Evolutionary conservation across 208 protist genomes (phyloP), one percentile per base, ranked within the genome.

Genomic region (Trypanosoma grayi): DNA sequence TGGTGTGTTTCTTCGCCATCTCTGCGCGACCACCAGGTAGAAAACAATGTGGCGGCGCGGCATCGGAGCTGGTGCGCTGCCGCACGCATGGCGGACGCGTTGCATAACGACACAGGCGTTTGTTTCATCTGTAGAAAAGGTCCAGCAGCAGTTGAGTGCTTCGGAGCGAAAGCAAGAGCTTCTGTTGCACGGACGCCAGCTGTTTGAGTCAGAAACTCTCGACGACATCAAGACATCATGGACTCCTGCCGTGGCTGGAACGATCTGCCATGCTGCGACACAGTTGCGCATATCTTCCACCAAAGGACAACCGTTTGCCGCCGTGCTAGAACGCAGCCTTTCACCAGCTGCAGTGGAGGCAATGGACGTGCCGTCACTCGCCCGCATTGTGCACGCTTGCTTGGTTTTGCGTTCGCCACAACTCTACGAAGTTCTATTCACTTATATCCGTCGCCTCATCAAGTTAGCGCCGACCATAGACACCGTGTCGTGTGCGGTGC

Each of bases 361-460:
- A n/a, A 91, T 90, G 77, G 84, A 90, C 55, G 60, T 75, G 1
- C 59, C 67, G 24, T 81, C 83, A 1, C 67, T 93, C 18, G 81
- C 86, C 13, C 81, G 86, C 52, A 78, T 95, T 55, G 64, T 91
- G 6, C 90, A 96, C 56, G 85, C 83, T 73, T 86, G 77, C 54
- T 71, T 96, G 0, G 79, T 93, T 13, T 74, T 96, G 31, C 83
- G 77, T 45, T 84, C 75, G 25, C 64, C 78, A 30, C 54, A 77
- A 27, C 75, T 96, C 16, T 89, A 88, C 66, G 82, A 93, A 13
- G 60, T 92, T 36, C 72, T 96, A 46, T 85, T 93, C 54, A 85
- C 83, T 44, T 93, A 92, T 66, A 70, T 92, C 11, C 81, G 76
- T 14, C 72, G 71, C 33, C 28, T 82, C 34, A 61, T 93, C 47